A percentile compares a stretch with the other conserved stretches of the same genome.
Evolutionary conservation across 495 filamentous ascomycete genomes (phyloP).

Genomic region (Viridothelium virens): DNA sequence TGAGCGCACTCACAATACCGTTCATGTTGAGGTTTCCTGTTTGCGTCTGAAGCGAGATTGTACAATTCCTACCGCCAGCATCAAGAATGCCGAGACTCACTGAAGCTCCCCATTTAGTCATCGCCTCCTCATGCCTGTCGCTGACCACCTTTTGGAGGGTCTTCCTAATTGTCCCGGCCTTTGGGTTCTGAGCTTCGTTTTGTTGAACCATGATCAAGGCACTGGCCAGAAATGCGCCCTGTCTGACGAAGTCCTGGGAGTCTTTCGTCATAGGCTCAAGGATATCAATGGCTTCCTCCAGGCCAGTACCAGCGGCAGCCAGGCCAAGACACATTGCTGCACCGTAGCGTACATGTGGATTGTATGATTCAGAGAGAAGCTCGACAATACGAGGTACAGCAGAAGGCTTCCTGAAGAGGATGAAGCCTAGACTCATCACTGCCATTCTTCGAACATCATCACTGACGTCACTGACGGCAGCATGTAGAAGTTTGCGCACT

Average conservation of each 20-base stretch:
- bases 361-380: constrained; percentile 94
- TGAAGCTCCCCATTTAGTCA: constrained; percentile 97
- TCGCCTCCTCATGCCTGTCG: constrained; percentile 96
- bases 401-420: constrained; percentile 94
- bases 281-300: constrained; percentile 94
- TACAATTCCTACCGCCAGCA: constrained; percentile 96
- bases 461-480: constrained; percentile 96
- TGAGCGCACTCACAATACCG: constrained; percentile 92
- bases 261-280: constrained; percentile 99
- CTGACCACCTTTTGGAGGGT: constrained; percentile 69
- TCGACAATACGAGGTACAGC: constrained; percentile 99
- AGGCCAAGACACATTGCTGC: constrained; percentile 98
- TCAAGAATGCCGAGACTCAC: constrained; percentile 95
- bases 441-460: constrained; percentile 94
- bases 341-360: constrained; percentile 96
- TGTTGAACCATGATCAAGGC: constrained; percentile 98
- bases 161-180: constrained; percentile 56
- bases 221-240: constrained; percentile 89
- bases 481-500: constrained; percentile 91
- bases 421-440: constrained; percentile 98
- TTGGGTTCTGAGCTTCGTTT: constrained; percentile 65
- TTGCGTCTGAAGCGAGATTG: constrained; percentile 93
- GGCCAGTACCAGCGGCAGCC: constrained; percentile 90
- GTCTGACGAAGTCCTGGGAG: constrained; percentile 94
- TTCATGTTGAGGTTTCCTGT: constrained; percentile 97